Evolutionary conservation across 2,329 filamentous ascomycete species (phyloP), one percentile per base, ranked within the genome.

Genomic region (Lasiodiplodia theobromae): DNA sequence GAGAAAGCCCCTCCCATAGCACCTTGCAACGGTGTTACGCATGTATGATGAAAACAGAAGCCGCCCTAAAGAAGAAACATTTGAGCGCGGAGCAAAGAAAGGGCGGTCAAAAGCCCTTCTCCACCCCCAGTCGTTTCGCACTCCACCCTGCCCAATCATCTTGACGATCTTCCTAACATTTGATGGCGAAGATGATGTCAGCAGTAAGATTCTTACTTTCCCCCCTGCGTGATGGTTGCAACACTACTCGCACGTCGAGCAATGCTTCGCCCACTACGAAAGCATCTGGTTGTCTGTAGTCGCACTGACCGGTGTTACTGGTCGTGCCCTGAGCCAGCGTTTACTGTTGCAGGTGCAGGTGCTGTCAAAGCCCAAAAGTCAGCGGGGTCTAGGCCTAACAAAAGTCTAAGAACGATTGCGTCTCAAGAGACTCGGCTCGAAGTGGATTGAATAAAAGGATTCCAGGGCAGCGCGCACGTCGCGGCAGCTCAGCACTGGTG

Each of bases 321-420:
- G 31, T 58, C 54, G 31, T 38, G 21, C n/a, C 54, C 54, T 21
- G 54, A 21, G 34, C 34, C n/a, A 18, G 37, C 34, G 37, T 47
- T n/a, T 47, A 16, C 40, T 28, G 54, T 21, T 58, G 37, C 34
- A 16, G 54, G n/a, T 58, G 54, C 54, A 25, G 54, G 34, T 40
- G 37, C 54, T 58, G 54, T 58, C 16, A 21, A 47, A 47, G 44
- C 44, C 44, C 44, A 47, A 47, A 44, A 47, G 44, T 47, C 44
- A 47, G 44, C 44, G 44, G 44, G n/a, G 44, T 47, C 44, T 18
- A 47, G n/a, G 44, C 44, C 44, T 47, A 47, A 31, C 23, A 56
- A 56, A 56, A 31, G 25, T 56, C 16, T 34, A 58, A 21, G 18
- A 58, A 60, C 21, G 14, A 25, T 44, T 25, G 37, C 37, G 21